Evolutionary conservation across 768 basidiomycete species (phyloP), one percentile per base, ranked within the genome.

Genomic region (Podaxis pistillaris): DNA sequence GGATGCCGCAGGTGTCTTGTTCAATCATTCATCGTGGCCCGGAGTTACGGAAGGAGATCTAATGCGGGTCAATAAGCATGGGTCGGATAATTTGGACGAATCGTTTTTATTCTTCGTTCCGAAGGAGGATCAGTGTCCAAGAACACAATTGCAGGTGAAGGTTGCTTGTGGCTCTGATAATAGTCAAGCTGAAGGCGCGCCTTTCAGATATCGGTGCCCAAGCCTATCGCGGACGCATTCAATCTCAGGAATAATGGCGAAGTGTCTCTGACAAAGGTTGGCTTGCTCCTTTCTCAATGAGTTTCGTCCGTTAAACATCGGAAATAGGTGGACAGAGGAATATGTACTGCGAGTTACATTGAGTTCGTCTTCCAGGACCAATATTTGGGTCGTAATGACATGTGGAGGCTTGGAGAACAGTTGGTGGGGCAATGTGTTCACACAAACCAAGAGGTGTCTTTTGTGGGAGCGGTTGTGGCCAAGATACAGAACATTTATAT

Each of bases 291-390:
- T 40, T 8, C 24, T 46, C 17, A 17, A 15, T 22, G 30, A 22
- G 12, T 36, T 17, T 19, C 28, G 19, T 28, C 26, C 54, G 24
- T n/a, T 38, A 30, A 38, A 62, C 47, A 56, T 47, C 53, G 67
- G 60, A 60, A 49, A 64, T 66, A 93, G 91, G 89, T 92, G 46
- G 86, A 95, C 65, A 85, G 81, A 66, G 77, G 80, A 6, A 74
- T 76, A 40, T 82, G 85, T 63, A 82, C 77, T 26, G 92, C 91
- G 0, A 88, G 91, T 64, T 89, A 88, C 70, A 82, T 98, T 55
- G 96, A 98, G 69, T 83, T 98, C 61, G 87, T 87, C 51, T 98
- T 98, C 70, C 91, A 93, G 65, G 95, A 97, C 71, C 94, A 96
- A 70, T 98, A 98, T 72, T 81, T 98, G 15, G 96, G 96, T 15